Evolutionary conservation across 495 filamentous ascomycete species (phyloP).

Genomic region (Neurospora hispaniola): DNA sequence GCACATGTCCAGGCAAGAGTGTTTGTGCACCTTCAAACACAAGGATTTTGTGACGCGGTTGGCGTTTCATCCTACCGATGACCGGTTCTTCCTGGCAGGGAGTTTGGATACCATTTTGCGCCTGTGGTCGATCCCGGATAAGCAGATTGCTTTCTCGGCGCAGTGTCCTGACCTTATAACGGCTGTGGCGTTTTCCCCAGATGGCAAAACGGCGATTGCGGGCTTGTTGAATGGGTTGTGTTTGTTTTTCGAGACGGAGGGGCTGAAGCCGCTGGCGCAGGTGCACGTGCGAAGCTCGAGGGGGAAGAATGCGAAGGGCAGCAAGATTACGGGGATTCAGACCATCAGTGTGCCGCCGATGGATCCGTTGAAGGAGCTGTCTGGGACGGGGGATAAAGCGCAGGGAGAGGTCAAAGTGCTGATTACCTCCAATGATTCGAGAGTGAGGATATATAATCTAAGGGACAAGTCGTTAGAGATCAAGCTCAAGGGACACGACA

Average conservation of each 20-base stretch:
- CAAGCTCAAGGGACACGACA: conserved; percentile 90
- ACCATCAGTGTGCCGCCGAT: conserved; percentile 49
- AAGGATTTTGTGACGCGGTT: conserved; percentile 93
- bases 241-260: conserved; percentile 91
- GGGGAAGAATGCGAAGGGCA: conserved; percentile 89
- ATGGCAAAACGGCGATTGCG: conserved; percentile 82
- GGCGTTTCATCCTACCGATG: conserved; percentile 88
- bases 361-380: not conserved
- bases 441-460: conserved; percentile 84
- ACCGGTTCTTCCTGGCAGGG: conserved; percentile 93
- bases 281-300: conserved; percentile 83
- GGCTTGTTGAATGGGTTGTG: conserved; percentile 80
- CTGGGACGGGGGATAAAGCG: not conserved
- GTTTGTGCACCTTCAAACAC: conserved; percentile 92
- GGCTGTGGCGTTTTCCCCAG: conserved; percentile 85
- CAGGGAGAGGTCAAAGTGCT: conserved; percentile 74
- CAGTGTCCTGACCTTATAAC: conserved; percentile 84
- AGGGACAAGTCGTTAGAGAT: conserved; percentile 72
- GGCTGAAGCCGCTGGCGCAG: conserved; percentile 70
- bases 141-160: conserved; percentile 79
- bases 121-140: conserved; percentile 96
- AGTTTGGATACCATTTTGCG: conserved; percentile 86
- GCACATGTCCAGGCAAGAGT: conserved; percentile 79
- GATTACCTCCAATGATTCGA: conserved; percentile 90
- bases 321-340: conserved; percentile 93